A percentile compares a stretch with the other conserved stretches of the same genome.
These are phyloP conservation scores for Paraphoma sp. DNA, from an alignment of 2,329 filamentous ascomycete genomes.

Conservation along the genomic window DNA sequence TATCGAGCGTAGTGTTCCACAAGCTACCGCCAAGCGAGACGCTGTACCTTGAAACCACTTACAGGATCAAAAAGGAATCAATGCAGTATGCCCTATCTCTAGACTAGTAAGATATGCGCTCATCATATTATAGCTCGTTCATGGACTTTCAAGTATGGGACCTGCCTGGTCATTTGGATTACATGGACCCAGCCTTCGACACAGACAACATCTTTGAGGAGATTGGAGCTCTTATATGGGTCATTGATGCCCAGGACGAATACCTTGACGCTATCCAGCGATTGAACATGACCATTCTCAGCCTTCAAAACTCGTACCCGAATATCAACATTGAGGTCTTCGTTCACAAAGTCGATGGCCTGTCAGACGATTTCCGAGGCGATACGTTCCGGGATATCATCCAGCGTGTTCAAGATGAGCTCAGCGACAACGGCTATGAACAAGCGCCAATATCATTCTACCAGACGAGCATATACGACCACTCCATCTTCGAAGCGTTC, in stretches of 20 bases:
- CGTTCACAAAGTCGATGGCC: conserved; percentile 98
- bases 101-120: background rate
- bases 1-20: conserved; percentile 98
- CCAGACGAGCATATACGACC: conserved; percentile 97
- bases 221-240: conserved; percentile 95
- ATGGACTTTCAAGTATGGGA: conserved; percentile 99
- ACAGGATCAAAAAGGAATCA: conserved; percentile 90
- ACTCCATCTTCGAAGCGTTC: conserved; percentile 97
- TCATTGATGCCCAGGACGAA: conserved; percentile 97
- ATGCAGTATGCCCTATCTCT: conserved; percentile 74
- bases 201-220: conserved; percentile 93
- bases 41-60: conserved; percentile 92
- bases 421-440: conserved; percentile 90
- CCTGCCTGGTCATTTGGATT: conserved; percentile 93
- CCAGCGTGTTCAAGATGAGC: conserved; percentile 93
- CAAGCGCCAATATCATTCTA: conserved; percentile 95
- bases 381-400: conserved; percentile 97
- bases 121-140: conserved; percentile 72
- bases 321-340: conserved; percentile 98
- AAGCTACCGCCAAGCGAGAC: conserved; percentile 97
- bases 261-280: conserved; percentile 90
- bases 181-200: conserved; percentile 87
- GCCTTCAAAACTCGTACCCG: conserved; percentile 86
- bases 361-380: conserved; percentile 94
- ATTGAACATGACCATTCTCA: conserved; percentile 87